Conservation (phyloP, 768 basidiomycete species). For the Calocybe gangraenosa region DNA sequence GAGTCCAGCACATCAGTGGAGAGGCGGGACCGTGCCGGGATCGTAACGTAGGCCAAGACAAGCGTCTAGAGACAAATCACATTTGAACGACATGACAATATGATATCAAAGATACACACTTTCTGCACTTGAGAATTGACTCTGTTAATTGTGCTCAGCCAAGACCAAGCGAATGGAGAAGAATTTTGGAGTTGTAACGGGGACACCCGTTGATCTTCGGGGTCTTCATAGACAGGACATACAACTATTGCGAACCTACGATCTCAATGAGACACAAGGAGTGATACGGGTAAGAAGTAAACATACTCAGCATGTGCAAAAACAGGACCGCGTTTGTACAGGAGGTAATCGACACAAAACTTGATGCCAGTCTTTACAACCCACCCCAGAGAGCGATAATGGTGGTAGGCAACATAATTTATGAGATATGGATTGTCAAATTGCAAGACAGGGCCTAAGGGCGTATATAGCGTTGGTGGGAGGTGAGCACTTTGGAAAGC, state of each 20-base stretch:
- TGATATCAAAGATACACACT: constrained; percentile 35
- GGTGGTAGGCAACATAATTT: constrained; percentile 88
- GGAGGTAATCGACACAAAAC: constrained; percentile 92
- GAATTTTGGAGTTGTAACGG: constrained; percentile 62
- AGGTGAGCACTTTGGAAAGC: constrained; percentile 57
- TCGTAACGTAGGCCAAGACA: constrained; percentile 87
- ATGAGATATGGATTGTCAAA: constrained; percentile 93
- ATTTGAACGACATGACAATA: not conserved
- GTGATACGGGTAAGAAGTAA: not conserved
- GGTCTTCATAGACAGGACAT: constrained; percentile 86
- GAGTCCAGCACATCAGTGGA: constrained; percentile 50
- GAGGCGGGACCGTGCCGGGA: constrained; percentile 68
- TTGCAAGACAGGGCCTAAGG: constrained; percentile 25
- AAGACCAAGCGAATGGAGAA: constrained; percentile 83
- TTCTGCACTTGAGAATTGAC: constrained; percentile 98
- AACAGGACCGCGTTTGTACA: constrained; percentile 93
- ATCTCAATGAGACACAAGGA: not conserved
- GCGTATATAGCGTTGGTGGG: constrained; percentile 32
- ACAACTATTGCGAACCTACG: constrained; percentile 86
- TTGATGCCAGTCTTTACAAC: constrained; percentile 95
- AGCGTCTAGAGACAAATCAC: constrained; percentile 58
- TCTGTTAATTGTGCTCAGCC: constrained; percentile 95
- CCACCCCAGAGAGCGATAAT: constrained; percentile 96
- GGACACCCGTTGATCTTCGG: constrained; percentile 61
- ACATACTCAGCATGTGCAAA: constrained; percentile 94